Evolutionary conservation across 331 rosid species (phyloP).

Genomic region (Prunus yedoensis): DNA sequence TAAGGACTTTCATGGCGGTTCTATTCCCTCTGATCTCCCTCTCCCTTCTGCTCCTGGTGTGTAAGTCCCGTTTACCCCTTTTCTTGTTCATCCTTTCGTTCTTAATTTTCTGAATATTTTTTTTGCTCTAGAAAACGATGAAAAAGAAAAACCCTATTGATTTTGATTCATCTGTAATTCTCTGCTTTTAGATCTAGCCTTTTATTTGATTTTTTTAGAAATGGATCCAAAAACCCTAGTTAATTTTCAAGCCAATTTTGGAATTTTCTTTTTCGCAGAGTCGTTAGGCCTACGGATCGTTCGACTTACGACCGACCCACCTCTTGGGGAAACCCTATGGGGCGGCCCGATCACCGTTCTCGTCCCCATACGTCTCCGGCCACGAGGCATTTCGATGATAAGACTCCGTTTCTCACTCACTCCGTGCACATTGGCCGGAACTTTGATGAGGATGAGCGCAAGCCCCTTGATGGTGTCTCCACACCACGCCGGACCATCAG

Average conservation of each 20-base stretch:
- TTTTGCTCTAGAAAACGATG: background rate
- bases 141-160: background rate
- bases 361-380: conserved; percentile 88
- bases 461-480: conserved; percentile 80
- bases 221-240: conserved; percentile 7
- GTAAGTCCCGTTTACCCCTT: conserved; percentile 54
- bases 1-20: conserved; percentile 97
- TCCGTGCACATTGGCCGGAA: conserved; percentile 77
- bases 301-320: conserved; percentile 62
- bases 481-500: conserved; percentile 63
- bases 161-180: background rate
- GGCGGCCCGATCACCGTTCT: conserved; percentile 75
- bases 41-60: conserved; percentile 98
- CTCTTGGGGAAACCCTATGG: conserved; percentile 70
- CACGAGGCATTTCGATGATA: conserved; percentile 76
- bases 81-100: too few relatives aligned
- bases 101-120: background rate
- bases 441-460: conserved; percentile 97
- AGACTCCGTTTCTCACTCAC: conserved; percentile 61
- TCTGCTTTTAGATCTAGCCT: background rate
- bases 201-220: background rate
- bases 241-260: background rate
- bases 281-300: conserved; percentile 71
- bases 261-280: conserved; percentile 34
- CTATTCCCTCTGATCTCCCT: conserved; percentile 92